These are phyloP conservation scores for Collybia sp. DNA, from an alignment of 768 basidiomycete species.

Conservation along the genomic window DNA sequence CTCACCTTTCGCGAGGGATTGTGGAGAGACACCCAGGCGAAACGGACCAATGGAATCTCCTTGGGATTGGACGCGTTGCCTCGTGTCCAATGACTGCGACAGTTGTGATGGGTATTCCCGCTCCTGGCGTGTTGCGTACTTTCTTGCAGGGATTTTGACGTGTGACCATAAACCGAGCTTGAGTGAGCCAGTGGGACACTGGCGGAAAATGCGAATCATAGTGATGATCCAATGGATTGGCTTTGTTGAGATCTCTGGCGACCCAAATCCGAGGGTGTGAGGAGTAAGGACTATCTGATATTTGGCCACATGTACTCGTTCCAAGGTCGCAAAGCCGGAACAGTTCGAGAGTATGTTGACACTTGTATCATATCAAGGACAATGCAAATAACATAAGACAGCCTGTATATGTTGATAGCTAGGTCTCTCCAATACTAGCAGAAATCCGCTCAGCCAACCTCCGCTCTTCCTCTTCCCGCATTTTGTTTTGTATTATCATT, in stretches of 20 bases:
- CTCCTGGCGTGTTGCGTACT: constrained; percentile 46
- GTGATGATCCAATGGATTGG: no score
- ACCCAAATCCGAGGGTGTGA: no score
- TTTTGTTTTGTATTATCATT: constrained; percentile 37
- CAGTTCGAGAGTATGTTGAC: neutral
- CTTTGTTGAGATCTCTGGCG: no score
- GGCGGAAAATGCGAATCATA: neutral
- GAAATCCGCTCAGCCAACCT: constrained; percentile 20
- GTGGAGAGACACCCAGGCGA: constrained; percentile 62
- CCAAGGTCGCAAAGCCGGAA: no score
- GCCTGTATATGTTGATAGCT: no score
- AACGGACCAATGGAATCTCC: constrained; percentile 76
- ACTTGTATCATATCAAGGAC: neutral
- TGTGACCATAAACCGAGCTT: no score
- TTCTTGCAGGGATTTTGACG: constrained; percentile 9
- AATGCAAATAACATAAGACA: neutral
- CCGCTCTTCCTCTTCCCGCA: constrained; percentile 43
- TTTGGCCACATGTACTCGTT: no score
- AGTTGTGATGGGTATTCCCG: constrained; percentile 45
- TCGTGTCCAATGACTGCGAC: constrained; percentile 61
- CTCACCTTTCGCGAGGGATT: constrained; percentile 46
- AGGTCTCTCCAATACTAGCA: neutral
- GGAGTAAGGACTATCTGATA: no score
- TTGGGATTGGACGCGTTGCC: constrained; percentile 35
- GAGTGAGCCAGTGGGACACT: constrained; percentile 1